Conservation (phyloP, 345 rosid genomes). For the Hypericum androsaemum region DNA sequence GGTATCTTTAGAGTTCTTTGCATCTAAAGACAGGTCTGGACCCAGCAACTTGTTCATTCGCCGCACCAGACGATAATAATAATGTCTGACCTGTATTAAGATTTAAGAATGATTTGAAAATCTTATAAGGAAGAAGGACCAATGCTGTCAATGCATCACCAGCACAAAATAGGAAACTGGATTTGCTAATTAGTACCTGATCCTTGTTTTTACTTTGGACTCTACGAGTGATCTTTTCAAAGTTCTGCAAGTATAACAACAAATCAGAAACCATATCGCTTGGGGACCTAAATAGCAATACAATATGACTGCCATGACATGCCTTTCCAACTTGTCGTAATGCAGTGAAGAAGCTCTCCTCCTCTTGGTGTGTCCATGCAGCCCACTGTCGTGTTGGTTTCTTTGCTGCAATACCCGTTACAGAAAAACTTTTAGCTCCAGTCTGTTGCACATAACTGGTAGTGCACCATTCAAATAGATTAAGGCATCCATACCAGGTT, state of each 20-base stretch:
- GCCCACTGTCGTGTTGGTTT: conserved; percentile 96
- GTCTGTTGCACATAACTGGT: conserved; percentile 3
- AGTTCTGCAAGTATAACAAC: conserved; percentile 49
- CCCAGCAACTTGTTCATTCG: conserved; percentile 98
- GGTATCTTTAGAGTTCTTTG: conserved; percentile 95
- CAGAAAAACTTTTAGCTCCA: conserved; percentile 1
- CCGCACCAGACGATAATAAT: conserved; percentile 92
- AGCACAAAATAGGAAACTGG: conserved; percentile 8
- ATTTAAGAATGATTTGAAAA: neutral
- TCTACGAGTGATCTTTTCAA: conserved; percentile 90
- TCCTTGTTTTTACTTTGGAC: conserved; percentile 98
- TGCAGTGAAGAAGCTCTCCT: conserved; percentile 93
- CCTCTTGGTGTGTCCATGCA: conserved; percentile 99
- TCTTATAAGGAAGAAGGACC: neutral
- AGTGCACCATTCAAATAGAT: conserved; percentile 2
- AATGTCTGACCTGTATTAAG: conserved; percentile 84
- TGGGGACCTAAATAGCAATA: conserved; percentile 3
- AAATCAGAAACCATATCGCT: conserved; percentile 1
- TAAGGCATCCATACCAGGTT: conserved; percentile 44
- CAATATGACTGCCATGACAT: conserved; percentile 15
- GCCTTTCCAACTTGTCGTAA: conserved; percentile 99
- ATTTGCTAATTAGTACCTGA: conserved; percentile 49
- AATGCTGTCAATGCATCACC: conserved; percentile 4
- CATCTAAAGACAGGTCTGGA: conserved; percentile 83
- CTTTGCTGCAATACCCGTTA: conserved; percentile 40